Percentiles rank a stretch among this genome's conserved stretches.
Evolutionary conservation across 2,329 filamentous ascomycete species (phyloP).

Genomic region (Apiospora hydei): DNA sequence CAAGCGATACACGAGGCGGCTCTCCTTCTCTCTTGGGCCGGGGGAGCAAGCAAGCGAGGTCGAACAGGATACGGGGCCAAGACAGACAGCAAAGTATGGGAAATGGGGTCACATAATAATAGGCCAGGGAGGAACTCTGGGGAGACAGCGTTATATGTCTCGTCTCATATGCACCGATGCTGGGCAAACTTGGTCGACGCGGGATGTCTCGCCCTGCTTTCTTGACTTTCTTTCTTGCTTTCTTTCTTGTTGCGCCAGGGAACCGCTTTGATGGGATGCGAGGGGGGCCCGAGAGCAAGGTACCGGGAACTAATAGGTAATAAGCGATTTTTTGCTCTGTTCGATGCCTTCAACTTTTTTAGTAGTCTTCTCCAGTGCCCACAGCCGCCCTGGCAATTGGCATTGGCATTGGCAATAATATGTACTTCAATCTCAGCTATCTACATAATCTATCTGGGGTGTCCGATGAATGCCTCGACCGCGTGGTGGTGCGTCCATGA

Average conservation of each 20-base stretch:
- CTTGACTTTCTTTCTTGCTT: not conserved
- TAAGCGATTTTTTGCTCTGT: not conserved
- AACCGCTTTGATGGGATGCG: slow-evolving; percentile 15
- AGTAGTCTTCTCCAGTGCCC: not conserved
- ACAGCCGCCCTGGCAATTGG: slow-evolving; percentile 4
- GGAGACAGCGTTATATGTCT: slow-evolving; percentile 23
- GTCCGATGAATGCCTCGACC: slow-evolving; percentile 3
- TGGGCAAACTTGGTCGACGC: not conserved
- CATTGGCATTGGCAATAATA: no score
- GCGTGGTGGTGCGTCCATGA: slow-evolving; percentile 9
- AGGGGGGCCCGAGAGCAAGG: slow-evolving; percentile 15
- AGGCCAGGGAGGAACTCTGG: not conserved
- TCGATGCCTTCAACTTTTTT: not conserved
- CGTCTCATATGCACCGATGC: slow-evolving; percentile 19
- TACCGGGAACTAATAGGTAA: not conserved
- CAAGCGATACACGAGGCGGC: not conserved
- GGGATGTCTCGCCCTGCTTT: slow-evolving; percentile 21
- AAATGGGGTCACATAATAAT: not conserved
- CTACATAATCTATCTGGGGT: not conserved
- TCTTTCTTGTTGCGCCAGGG: slow-evolving; percentile 19
- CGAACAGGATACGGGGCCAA: not conserved
- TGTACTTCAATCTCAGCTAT: no score
- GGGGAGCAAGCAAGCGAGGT: not conserved
- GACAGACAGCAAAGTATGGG: not conserved
- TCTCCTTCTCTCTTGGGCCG: not conserved